Evolutionary conservation across 2,329 filamentous ascomycete genomes (phyloP), one percentile per base, ranked within the genome.

Genomic region (Alternaria atra): DNA sequence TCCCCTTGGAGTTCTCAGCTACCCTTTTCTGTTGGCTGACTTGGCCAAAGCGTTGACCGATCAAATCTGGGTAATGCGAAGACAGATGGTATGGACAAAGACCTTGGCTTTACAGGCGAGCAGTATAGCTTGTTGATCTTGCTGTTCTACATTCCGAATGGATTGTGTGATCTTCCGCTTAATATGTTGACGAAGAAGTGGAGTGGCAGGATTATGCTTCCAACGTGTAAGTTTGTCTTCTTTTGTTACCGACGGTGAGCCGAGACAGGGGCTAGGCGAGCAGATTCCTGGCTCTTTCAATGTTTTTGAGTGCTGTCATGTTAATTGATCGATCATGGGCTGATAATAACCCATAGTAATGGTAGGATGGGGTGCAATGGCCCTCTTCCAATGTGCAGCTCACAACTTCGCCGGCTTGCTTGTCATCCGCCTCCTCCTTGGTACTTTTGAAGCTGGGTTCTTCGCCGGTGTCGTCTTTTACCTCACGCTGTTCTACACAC

Each of bases 391-490:
- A 73, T 84, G 81, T 3, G 84, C 81, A 0, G 80, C 83, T 4
- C 81, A 79, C 30, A 80, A 75, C 53, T 87, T 86, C 44, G 80
- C 77, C 1, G 80, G 81, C 0, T 79, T 87, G 4, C 72, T 87
- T 8, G 80, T 81, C 0, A 77, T 85, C 0, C 80, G 85, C 2
- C 80, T 87, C n/a, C 68, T 86, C 13, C 73, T 86, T 5, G 77
- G 84, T 25, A 69, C 75, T 6, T 76, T 71, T 23, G 86, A 88
- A 72, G 85, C 84, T 0, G 85, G 84, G 0, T 87, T 86, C 73
- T 86, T 85, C 60, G 82, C 84, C 5, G 80, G 84, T 0, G 81
- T 83, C 13, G 84, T 87, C 3, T 86, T 85, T 71, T 87, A 84
- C 63, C 71, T 84, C 7, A 83, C 85, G 0, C 78, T 85, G 0